A percentile compares a stretch with the other conserved stretches of the same genome.
phyloP scores from a whole-genome alignment of 2,329 filamentous ascomycete species.

The Talaromyces atroroseus region DNA sequence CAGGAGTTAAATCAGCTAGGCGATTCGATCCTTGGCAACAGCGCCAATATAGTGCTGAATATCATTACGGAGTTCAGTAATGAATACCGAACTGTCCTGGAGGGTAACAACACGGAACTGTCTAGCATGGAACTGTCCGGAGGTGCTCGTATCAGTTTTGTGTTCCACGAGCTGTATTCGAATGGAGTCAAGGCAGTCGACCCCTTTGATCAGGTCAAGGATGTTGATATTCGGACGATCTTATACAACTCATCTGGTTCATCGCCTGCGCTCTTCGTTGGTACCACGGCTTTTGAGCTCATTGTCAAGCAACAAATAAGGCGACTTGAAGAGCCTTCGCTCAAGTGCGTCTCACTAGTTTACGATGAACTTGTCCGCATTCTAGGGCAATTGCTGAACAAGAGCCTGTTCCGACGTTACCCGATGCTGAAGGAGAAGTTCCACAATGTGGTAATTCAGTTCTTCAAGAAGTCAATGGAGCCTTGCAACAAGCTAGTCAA shows the following conservation, averaged over 20 bases:
- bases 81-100: slow-evolving; percentile 91
- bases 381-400: slow-evolving; percentile 79
- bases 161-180: slow-evolving; percentile 96
- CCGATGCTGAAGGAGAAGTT: slow-evolving; percentile 96
- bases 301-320: slow-evolving; percentile 99
- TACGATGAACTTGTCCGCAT: slow-evolving; percentile 98
- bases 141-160: slow-evolving; percentile 96
- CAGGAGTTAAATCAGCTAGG: slow-evolving; percentile 76
- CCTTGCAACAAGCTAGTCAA: slow-evolving; percentile 95
- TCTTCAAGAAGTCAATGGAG: slow-evolving; percentile 98
- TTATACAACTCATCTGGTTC: slow-evolving; percentile 99
- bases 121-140: slow-evolving; percentile 92
- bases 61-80: slow-evolving; percentile 99
- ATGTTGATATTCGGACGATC: slow-evolving; percentile 93
- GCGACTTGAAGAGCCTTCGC: slow-evolving; percentile 87
- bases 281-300: slow-evolving; percentile 94
- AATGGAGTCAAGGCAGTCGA: slow-evolving; percentile 98
- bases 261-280: slow-evolving; percentile 92
- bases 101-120: slow-evolving; percentile 93
- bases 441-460: slow-evolving; percentile 81
- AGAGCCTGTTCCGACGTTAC: slow-evolving; percentile 86
- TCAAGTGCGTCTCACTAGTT: slow-evolving; percentile 95
- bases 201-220: slow-evolving; percentile 95
- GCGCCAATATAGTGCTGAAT: slow-evolving; percentile 91
- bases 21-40: slow-evolving; percentile 93